Conservation (phyloP, 2,329 filamentous ascomycete species). For the Botryotinia narcissicola region DNA sequence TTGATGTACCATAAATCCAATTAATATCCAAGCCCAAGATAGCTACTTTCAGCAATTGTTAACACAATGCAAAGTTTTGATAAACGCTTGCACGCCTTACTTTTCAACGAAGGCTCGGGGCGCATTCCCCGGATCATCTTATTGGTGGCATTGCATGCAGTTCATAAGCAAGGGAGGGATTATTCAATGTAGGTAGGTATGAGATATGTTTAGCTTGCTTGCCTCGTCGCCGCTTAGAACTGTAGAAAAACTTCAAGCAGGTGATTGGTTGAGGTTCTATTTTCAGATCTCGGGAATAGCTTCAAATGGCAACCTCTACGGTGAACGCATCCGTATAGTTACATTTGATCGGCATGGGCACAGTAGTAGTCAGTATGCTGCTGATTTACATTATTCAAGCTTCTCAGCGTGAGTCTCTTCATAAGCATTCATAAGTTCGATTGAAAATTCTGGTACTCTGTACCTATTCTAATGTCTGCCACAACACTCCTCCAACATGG, state of each 20-base stretch:
- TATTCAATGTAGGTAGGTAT: not conserved
- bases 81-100: slow-evolving; percentile 7
- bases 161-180: not conserved
- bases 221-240: slow-evolving; percentile 9
- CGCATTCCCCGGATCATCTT: not conserved
- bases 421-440: not conserved
- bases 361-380: not conserved
- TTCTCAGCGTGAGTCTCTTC: not conserved
- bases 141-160: not conserved
- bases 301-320: not conserved
- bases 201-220: not conserved
- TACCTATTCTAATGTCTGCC: not conserved
- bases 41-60: not conserved
- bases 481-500: not conserved
- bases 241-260: not conserved
- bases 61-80: not conserved
- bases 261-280: not conserved
- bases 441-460: not conserved
- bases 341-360: not conserved
- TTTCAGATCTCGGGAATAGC: slow-evolving; percentile 1
- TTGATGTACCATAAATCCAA: not conserved
- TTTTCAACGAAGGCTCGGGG: not conserved
- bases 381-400: not conserved
- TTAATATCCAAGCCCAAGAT: not conserved
- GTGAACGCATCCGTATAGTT: not conserved